Evolutionary conservation across 345 rosid genomes (phyloP).

Genomic region (Acer negundo): DNA sequence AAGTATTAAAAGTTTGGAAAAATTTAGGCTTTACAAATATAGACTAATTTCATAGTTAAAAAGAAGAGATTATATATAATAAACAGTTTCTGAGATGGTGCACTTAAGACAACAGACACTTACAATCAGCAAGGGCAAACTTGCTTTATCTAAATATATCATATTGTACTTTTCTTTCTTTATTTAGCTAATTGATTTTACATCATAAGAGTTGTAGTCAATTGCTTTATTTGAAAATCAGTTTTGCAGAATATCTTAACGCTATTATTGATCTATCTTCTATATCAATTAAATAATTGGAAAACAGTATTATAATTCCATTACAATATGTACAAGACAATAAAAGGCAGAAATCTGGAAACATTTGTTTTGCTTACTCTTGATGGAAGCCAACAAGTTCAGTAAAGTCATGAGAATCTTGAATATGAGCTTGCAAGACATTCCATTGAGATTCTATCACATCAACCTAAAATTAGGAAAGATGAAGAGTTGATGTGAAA

Average conservation of each 20-base stretch:
- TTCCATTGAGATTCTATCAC: constrained; percentile 99
- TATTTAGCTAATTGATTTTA: not conserved
- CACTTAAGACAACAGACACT: not conserved
- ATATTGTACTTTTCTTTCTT: not conserved
- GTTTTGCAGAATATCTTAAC: not conserved
- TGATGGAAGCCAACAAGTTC: constrained; percentile 97
- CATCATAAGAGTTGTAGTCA: not conserved
- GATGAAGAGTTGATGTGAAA: not conserved
- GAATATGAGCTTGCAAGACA: constrained; percentile 79
- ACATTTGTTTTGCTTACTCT: constrained; percentile 56
- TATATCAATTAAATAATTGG: not conserved
- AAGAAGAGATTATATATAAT: not conserved
- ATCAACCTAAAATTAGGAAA: constrained; percentile 59
- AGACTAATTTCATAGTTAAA: not conserved
- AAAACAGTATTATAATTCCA: not conserved
- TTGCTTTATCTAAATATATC: not conserved
- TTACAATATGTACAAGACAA: not conserved
- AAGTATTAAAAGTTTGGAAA: not conserved
- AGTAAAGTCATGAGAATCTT: constrained; percentile 87
- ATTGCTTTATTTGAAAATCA: not conserved
- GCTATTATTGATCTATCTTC: constrained; percentile 7
- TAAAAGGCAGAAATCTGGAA: constrained; percentile 10
- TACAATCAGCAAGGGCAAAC: constrained; percentile 6
- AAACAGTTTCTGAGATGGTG: not conserved
- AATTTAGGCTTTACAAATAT: not conserved